Conservation (phyloP, 1,139 yeast genomes). For the Lodderomyces elongisporus region DNA sequence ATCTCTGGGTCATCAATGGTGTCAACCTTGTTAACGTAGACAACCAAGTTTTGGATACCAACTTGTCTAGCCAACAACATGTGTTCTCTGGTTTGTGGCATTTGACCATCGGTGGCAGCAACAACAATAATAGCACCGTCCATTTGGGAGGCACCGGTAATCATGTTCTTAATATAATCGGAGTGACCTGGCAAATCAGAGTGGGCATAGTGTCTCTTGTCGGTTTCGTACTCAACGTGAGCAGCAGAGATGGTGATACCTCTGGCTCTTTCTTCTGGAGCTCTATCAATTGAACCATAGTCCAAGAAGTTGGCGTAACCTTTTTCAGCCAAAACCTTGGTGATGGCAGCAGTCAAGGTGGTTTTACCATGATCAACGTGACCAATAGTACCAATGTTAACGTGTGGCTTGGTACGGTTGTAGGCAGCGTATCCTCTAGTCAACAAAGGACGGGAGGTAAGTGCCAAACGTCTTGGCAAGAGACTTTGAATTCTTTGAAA, state of each 20-base stretch:
- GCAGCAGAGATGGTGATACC: conserved; percentile 99
- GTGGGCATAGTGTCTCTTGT: conserved; percentile 90
- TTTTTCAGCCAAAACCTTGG: conserved; percentile 80
- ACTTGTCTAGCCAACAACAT: conserved; percentile 97
- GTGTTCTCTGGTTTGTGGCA: conserved; percentile 99
- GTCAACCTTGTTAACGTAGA: conserved; percentile 96
- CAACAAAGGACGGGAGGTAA: conserved; percentile 14
- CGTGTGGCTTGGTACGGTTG: conserved; percentile 92
- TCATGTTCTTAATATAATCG: conserved; percentile 98
- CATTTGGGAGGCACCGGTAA: conserved; percentile 99
- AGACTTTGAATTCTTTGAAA: conserved; percentile 2
- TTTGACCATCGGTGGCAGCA: conserved; percentile 98
- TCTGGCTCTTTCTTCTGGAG: conserved; percentile 99
- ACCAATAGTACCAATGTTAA: conserved; percentile 86
- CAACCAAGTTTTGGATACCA: conserved; percentile 97
- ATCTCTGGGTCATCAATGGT: conserved; percentile 98
- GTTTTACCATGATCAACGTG: conserved; percentile 99
- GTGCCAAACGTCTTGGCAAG: conserved; percentile 3
- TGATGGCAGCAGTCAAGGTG: conserved; percentile 96
- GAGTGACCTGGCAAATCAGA: conserved; percentile 65
- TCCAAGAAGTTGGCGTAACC: conserved; percentile 96
- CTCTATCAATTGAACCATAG: conserved; percentile 90
- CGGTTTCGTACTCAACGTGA: conserved; percentile 93
- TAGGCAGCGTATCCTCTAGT: conserved; percentile 61
- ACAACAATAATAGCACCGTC: conserved; percentile 99